phyloP scores from a whole-genome alignment of 352 stramenopile genomes.

The Pythium chondricola region DNA sequence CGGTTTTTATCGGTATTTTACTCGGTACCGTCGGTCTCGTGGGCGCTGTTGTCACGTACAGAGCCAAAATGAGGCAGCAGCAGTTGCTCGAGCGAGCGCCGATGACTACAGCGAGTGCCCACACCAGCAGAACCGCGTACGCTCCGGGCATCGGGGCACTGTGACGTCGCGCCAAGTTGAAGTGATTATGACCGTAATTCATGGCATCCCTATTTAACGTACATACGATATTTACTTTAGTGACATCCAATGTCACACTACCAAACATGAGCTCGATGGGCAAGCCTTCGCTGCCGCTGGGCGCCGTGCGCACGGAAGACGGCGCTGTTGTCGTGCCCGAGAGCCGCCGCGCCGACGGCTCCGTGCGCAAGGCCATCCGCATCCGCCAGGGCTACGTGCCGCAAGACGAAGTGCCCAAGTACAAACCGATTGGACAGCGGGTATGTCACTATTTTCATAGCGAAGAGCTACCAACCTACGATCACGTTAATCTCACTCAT shows the following conservation, averaged over 20 bases:
- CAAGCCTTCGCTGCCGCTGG: slow-evolving; percentile 34
- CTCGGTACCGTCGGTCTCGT: slow-evolving; percentile 24
- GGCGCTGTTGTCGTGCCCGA: slow-evolving; percentile 62
- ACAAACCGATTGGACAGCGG: slow-evolving; percentile 66
- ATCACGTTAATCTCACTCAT: too few species aligned
- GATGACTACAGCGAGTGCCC: neutral
- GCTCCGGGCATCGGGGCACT: slow-evolving; percentile 1
- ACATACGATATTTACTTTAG: slow-evolving; percentile 8
- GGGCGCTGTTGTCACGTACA: slow-evolving; percentile 21
- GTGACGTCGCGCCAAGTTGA: slow-evolving; percentile 12
- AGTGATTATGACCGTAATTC: slow-evolving; percentile 11
- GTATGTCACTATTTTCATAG: slow-evolving; percentile 14
- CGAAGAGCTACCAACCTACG: too few species aligned
- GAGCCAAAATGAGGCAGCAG: slow-evolving; percentile 16
- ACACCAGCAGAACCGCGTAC: neutral
- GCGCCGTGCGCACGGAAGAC: slow-evolving; percentile 51
- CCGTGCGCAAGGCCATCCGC: slow-evolving; percentile 69
- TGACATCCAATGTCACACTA: neutral
- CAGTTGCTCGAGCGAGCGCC: slow-evolving; percentile 4
- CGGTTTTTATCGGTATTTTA: slow-evolving; percentile 36
- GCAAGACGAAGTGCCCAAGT: slow-evolving; percentile 77
- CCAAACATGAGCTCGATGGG: slow-evolving; percentile 1
- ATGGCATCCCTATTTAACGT: neutral
- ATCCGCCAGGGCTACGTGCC: slow-evolving; percentile 77
- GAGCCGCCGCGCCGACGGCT: slow-evolving; percentile 60